phyloP scores from a whole-genome alignment of 1,139 yeast genomes.

The Kazachstania sp. region DNA sequence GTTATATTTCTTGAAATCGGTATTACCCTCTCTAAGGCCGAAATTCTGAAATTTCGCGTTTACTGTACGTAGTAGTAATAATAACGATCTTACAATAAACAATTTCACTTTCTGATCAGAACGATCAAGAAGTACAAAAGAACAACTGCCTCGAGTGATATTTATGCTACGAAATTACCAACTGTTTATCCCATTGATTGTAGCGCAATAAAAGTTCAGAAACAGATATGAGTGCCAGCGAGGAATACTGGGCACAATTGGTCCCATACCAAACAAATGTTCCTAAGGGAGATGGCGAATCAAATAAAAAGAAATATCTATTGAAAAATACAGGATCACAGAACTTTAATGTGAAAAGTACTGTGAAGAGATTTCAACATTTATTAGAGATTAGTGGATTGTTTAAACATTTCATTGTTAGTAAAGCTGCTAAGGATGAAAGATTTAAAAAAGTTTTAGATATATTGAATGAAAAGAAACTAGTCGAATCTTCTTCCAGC shows the following conservation, averaged over 20 bases:
- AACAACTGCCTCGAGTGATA: not conserved
- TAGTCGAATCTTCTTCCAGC: conserved; percentile 8
- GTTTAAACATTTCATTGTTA: conserved; percentile 80
- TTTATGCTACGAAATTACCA: not conserved
- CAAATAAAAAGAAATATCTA: conserved; percentile 35
- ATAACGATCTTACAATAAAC: not conserved
- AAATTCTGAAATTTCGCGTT: not conserved
- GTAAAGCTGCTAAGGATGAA: conserved; percentile 70
- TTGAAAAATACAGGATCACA: conserved; percentile 30
- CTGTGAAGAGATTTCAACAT: conserved; percentile 73
- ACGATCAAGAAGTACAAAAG: not conserved
- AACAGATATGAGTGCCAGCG: conserved; percentile 4
- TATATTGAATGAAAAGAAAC: conserved; percentile 39
- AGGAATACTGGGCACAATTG: conserved; percentile 21
- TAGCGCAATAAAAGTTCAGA: not conserved
- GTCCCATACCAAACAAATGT: conserved; percentile 21
- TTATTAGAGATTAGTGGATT: conserved; percentile 74
- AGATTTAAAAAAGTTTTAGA: conserved; percentile 50
- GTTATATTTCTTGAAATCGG: not conserved
- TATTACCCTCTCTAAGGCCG: not conserved
- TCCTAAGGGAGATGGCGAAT: conserved; percentile 16
- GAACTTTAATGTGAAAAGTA: conserved; percentile 52
- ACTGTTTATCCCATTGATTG: not conserved
- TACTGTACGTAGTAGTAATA: no score
- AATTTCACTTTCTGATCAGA: not conserved